These are phyloP conservation scores for Mycosphaerella sp. DNA, from an alignment of 2,329 filamentous ascomycete genomes.

Conservation along the genomic window DNA sequence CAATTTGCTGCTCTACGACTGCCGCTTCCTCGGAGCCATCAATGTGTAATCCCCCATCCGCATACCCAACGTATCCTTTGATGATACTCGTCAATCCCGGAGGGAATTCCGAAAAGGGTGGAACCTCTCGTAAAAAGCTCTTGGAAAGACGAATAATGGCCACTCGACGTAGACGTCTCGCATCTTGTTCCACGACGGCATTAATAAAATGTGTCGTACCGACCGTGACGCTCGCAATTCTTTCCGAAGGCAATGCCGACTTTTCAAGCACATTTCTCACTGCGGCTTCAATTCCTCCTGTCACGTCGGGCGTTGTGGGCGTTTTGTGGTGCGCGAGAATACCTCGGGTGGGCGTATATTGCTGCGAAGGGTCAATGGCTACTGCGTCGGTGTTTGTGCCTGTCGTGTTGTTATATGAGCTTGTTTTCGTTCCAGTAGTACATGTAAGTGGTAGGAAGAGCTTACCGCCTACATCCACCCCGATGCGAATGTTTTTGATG, in stretches of 20 bases:
- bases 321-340: constrained; percentile 35
- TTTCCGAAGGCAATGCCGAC: constrained; percentile 29
- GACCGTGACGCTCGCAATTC: constrained; percentile 42
- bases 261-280: constrained; percentile 35
- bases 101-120: constrained; percentile 31
- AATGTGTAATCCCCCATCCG: constrained; percentile 47
- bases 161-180: constrained; percentile 45
- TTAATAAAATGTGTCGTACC: constrained; percentile 44
- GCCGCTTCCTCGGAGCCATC: constrained; percentile 40
- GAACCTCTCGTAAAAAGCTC: constrained; percentile 30
- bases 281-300: constrained; percentile 37
- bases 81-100: constrained; percentile 30
- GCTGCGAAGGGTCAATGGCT: constrained; percentile 28
- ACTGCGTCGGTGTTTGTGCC: constrained; percentile 35
- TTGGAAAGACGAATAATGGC: constrained; percentile 44
- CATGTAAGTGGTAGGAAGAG: not conserved
- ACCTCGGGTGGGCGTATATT: constrained; percentile 24
- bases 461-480: constrained; percentile 41
- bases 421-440: not conserved
- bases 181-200: constrained; percentile 35
- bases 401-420: not conserved
- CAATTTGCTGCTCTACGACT: constrained; percentile 41
- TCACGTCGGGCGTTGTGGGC: constrained; percentile 39
- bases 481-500: constrained; percentile 34
- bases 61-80: constrained; percentile 34